These are phyloP conservation scores for Berkeleyomyces rouxiae DNA, from an alignment of 2,329 filamentous ascomycete genomes.

Conservation along the genomic window DNA sequence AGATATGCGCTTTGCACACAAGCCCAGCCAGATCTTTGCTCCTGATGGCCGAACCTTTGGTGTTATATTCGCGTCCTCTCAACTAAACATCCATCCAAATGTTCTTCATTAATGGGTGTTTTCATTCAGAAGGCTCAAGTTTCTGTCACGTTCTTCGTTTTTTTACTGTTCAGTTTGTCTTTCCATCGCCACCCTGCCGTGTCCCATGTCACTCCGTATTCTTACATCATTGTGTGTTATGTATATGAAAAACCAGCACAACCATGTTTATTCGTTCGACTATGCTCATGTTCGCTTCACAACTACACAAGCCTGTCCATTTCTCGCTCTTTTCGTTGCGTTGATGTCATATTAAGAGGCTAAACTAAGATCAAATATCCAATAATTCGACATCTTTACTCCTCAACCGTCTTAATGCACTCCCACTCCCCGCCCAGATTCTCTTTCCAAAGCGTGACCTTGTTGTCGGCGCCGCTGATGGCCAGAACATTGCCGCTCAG, in stretches of 20 bases:
- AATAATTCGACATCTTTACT: slow-evolving; percentile 30
- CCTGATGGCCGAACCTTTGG: neutral
- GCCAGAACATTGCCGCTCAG: slow-evolving; percentile 92
- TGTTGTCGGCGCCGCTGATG: slow-evolving; percentile 86
- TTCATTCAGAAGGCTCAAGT: neutral
- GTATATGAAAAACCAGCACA: no score
- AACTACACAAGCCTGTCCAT: no score
- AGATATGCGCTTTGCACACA: neutral
- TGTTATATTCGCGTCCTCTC: neutral
- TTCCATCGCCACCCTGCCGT: no score
- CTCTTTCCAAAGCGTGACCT: slow-evolving; percentile 97
- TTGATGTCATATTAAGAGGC: neutral
- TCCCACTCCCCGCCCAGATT: slow-evolving; percentile 94
- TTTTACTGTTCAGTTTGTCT: neutral
- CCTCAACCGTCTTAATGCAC: slow-evolving; percentile 89
- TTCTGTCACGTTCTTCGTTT: neutral
- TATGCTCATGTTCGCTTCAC: no score
- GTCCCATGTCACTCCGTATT: no score
- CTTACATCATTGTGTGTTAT: no score
- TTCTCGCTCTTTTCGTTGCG: no score
- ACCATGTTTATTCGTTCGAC: no score
- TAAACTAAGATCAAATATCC: neutral
- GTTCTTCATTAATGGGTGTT: neutral
- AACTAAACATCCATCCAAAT: neutral
- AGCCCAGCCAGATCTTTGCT: neutral